Conservation (phyloP, 176 grass and related monocot species). For the Panicum miliaceum region DNA sequence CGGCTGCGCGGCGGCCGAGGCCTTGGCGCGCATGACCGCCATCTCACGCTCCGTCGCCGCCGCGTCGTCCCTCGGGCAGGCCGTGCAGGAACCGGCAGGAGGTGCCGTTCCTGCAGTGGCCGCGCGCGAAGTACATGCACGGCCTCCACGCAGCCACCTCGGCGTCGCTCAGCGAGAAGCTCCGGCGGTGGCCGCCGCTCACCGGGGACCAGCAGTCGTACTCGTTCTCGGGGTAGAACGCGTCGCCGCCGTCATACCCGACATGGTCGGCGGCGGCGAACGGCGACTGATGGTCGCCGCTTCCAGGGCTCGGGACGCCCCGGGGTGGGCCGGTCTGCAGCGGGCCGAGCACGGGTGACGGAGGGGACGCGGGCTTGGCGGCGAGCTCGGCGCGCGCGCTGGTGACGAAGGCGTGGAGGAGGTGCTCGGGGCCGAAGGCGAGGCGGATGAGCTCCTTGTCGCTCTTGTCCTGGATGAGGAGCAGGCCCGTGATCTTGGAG, state of each 20-base stretch:
- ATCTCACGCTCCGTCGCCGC: slow-evolving; percentile 48
- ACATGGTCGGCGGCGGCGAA: slow-evolving; percentile 12
- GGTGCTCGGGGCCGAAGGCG: slow-evolving; percentile 66
- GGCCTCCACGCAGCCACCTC: slow-evolving; percentile 48
- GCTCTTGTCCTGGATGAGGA: slow-evolving; percentile 64
- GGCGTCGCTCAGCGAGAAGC: slow-evolving; percentile 34
- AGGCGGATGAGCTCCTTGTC: slow-evolving; percentile 85
- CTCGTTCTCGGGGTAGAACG: slow-evolving; percentile 29
- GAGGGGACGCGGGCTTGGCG: background rate
- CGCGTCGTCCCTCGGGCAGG: slow-evolving; percentile 19
- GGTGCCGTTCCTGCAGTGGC: slow-evolving; percentile 57
- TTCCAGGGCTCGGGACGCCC: background rate
- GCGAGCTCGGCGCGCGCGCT: background rate
- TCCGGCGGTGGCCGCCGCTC: slow-evolving; percentile 32
- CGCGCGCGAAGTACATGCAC: slow-evolving; percentile 60
- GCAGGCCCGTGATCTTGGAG: slow-evolving; percentile 68
- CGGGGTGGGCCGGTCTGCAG: background rate
- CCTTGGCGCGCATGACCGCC: slow-evolving; percentile 42
- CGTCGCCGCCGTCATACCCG: slow-evolving; percentile 11
- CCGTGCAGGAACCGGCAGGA: slow-evolving; percentile 58
- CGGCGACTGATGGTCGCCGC: background rate
- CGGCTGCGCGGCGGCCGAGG: slow-evolving; percentile 31
- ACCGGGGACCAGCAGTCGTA: slow-evolving; percentile 45
- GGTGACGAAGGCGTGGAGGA: background rate
- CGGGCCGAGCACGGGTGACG: slow-evolving; percentile 2